Percentiles rank a stretch among this genome's conserved stretches.
Evolutionary conservation across 108 stramenopile genomes (phyloP).

Genomic region (Nitzschia putrida): DNA sequence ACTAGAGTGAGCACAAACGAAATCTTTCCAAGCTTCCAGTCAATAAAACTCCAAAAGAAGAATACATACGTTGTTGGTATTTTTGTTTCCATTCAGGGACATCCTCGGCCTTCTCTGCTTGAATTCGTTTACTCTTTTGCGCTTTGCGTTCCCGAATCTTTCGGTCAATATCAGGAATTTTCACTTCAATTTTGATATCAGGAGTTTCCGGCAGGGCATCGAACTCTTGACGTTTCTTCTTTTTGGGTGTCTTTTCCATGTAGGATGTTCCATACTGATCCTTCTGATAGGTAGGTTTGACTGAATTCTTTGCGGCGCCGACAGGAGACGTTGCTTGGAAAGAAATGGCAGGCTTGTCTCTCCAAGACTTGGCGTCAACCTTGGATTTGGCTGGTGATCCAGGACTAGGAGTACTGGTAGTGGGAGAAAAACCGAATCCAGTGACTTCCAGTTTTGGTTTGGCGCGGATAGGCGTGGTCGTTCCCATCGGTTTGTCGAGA

Average conservation of each 20-base stretch:
- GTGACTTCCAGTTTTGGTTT: not conserved
- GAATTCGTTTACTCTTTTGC: not conserved
- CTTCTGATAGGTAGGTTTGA: not conserved
- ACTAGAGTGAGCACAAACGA: not conserved
- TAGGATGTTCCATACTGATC: slow-evolving; percentile 16
- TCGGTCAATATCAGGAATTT: slow-evolving; percentile 30
- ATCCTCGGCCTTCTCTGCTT: not conserved
- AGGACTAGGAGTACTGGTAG: slow-evolving; percentile 3
- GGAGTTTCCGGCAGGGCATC: slow-evolving; percentile 2
- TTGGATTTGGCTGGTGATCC: slow-evolving; percentile 6
- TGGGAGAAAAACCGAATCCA: not conserved
- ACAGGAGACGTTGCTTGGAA: slow-evolving; percentile 21
- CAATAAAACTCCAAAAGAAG: not conserved
- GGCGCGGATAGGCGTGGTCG: not conserved
- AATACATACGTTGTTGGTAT: slow-evolving; percentile 12
- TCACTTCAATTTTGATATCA: slow-evolving; percentile 36
- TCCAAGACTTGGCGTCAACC: not conserved
- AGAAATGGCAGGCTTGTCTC: slow-evolving; percentile 6
- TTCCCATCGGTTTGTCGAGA: slow-evolving; percentile 14
- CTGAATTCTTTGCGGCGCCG: not conserved
- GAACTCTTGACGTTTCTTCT: not conserved
- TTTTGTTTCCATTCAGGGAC: slow-evolving; percentile 26
- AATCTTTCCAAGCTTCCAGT: not conserved
- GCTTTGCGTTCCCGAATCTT: slow-evolving; percentile 12
- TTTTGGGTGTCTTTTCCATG: not conserved